phyloP scores from a whole-genome alignment of 192 early-diverging fungal genomes.

The Phlyctochytrium bullatum region DNA sequence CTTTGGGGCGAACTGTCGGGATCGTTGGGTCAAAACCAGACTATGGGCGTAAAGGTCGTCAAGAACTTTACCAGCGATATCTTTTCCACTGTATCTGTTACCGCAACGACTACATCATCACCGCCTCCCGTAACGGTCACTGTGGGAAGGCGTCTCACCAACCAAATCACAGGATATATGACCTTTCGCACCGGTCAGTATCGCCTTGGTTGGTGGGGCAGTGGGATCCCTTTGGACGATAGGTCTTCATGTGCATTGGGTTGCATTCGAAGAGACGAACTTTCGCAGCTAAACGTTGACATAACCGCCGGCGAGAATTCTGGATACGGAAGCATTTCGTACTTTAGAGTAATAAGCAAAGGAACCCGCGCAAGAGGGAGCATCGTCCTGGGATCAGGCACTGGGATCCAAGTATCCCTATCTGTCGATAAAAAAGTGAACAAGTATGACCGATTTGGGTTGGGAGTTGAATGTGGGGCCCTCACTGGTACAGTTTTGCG shows the following conservation, averaged over 20 bases:
- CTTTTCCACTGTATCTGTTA: constrained; percentile 64
- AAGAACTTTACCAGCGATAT: constrained; percentile 58
- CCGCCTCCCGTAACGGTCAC: constrained; percentile 69
- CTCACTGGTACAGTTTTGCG: constrained; percentile 41
- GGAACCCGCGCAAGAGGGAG: constrained; percentile 31
- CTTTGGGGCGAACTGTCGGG: constrained; percentile 63
- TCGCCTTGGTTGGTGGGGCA: constrained; percentile 66
- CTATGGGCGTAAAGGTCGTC: constrained; percentile 55
- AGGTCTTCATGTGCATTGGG: constrained; percentile 38
- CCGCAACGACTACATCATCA: constrained; percentile 47
- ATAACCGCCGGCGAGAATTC: constrained; percentile 35
- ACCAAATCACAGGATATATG: constrained; percentile 66
- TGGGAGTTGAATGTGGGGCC: constrained; percentile 43
- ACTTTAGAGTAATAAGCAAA: constrained; percentile 32
- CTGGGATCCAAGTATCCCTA: constrained; percentile 34
- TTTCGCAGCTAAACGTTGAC: constrained; percentile 32
- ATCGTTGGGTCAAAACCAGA: constrained; percentile 55
- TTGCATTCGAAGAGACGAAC: constrained; percentile 25
- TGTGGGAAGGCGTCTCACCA: constrained; percentile 62
- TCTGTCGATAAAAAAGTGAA: constrained; percentile 39
- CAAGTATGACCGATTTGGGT: constrained; percentile 41
- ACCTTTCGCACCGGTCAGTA: constrained; percentile 77
- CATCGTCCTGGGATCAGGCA: constrained; percentile 31
- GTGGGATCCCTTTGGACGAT: background rate
- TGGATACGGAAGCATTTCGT: constrained; percentile 31